These are phyloP conservation scores for Senna tora DNA, from an alignment of 306 rosid genomes.

Conservation along the genomic window DNA sequence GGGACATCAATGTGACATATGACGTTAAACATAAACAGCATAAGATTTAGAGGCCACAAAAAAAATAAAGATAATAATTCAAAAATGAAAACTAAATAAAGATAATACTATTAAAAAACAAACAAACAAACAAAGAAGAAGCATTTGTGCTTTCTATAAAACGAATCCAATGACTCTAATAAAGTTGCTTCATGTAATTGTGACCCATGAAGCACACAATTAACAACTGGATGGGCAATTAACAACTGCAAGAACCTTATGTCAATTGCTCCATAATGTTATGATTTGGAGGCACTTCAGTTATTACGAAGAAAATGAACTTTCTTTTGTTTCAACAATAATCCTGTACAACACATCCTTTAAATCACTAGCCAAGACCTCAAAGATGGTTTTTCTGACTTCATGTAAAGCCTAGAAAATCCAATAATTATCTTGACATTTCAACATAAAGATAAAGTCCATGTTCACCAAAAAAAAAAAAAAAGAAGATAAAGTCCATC, in stretches of 20 bases:
- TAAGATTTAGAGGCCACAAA: neutral
- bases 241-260: neutral
- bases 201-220: constrained; percentile 11
- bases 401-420: constrained; percentile 3
- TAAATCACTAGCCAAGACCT: constrained; percentile 4
- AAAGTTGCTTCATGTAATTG: neutral
- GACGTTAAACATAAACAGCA: neutral
- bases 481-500: too few relatives aligned
- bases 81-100: neutral
- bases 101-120: too few relatives aligned
- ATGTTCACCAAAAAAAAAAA: too few relatives aligned
- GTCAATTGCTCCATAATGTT: neutral
- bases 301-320: neutral
- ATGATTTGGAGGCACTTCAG: neutral
- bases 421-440: constrained; percentile 13
- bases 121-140: neutral
- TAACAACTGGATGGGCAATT: neutral
- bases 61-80: neutral
- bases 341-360: neutral
- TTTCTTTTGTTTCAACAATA: neutral
- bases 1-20: constrained; percentile 4
- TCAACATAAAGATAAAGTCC: too few relatives aligned
- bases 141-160: neutral
- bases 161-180: constrained; percentile 3
- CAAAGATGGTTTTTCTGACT: neutral